Evolutionary conservation across 2,329 filamentous ascomycete genomes (phyloP).

Genomic region (Colletotrichum musae): DNA sequence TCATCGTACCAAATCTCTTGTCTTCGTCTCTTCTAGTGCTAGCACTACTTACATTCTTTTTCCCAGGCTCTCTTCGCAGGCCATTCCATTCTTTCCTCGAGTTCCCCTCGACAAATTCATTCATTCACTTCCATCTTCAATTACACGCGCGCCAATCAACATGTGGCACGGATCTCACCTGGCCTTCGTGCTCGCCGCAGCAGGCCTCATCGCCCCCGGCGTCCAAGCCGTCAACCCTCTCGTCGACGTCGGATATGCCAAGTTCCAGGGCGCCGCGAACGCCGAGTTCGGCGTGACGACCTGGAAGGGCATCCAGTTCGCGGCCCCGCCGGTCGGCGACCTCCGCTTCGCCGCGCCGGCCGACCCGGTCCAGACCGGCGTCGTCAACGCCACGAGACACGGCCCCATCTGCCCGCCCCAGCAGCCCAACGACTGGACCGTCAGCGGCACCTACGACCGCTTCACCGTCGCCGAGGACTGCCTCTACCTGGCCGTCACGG

Average conservation of each 20-base stretch:
- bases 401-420: constrained; percentile 51
- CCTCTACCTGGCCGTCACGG: constrained; percentile 76
- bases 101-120: not conserved
- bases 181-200: constrained; percentile 11
- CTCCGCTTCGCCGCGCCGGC: constrained; percentile 78
- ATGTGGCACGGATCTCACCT: constrained; percentile 32
- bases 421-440: constrained; percentile 42
- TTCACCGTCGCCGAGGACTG: constrained; percentile 72
- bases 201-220: constrained; percentile 6
- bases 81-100: constrained; percentile 12
- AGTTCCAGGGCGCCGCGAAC: constrained; percentile 68
- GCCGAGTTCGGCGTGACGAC: constrained; percentile 71
- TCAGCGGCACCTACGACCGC: constrained; percentile 21
- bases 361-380: constrained; percentile 60
- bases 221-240: constrained; percentile 47
- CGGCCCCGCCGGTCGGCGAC: constrained; percentile 75
- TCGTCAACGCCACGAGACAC: constrained; percentile 64
- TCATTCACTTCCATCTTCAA: not conserved
- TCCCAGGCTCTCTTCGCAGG: not conserved
- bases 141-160: not conserved
- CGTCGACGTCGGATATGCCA: constrained; percentile 77
- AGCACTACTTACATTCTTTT: constrained; percentile 27
- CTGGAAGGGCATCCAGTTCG: constrained; percentile 84
- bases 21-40: constrained; percentile 9
- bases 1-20: constrained; percentile 1